phyloP scores from a whole-genome alignment of 805 yeast genomes.

The Yarrowia sp. region DNA sequence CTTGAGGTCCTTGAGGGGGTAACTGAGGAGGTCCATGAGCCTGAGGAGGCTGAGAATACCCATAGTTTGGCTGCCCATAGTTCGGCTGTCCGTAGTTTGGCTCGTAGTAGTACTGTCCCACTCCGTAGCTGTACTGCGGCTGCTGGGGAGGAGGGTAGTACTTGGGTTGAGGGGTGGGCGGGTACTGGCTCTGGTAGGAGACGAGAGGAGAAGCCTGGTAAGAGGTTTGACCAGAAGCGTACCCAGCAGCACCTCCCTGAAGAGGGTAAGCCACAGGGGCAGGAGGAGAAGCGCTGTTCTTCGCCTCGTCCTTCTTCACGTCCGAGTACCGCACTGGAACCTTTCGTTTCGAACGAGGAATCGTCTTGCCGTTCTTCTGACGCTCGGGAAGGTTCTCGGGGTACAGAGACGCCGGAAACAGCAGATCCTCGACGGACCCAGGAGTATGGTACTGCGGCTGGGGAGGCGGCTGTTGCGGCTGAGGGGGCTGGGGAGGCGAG shows the following conservation, averaged over 20 bases:
- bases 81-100: background rate
- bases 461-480: background rate
- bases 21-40: background rate
- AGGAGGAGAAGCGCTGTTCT: conserved; percentile 11
- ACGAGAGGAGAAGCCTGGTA: background rate
- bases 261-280: background rate
- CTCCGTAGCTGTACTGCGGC: conserved; percentile 6
- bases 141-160: conserved; percentile 4
- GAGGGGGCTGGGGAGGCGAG: background rate
- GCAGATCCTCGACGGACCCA: conserved; percentile 11
- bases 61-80: background rate
- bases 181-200: background rate
- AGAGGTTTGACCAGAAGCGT: background rate
- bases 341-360: conserved; percentile 10
- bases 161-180: background rate
- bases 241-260: background rate
- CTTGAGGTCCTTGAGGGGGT: background rate
- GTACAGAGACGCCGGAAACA: conserved; percentile 21
- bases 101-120: conserved; percentile 3
- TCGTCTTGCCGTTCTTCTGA: conserved; percentile 10
- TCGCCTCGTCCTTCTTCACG: conserved; percentile 3
- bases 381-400: conserved; percentile 21
- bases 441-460: conserved; percentile 30
- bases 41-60: background rate
- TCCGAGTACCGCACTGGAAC: conserved; percentile 21